Evolutionary conservation across 73 alveolate species (phyloP).

Genomic region (Uronychia binucleata): DNA sequence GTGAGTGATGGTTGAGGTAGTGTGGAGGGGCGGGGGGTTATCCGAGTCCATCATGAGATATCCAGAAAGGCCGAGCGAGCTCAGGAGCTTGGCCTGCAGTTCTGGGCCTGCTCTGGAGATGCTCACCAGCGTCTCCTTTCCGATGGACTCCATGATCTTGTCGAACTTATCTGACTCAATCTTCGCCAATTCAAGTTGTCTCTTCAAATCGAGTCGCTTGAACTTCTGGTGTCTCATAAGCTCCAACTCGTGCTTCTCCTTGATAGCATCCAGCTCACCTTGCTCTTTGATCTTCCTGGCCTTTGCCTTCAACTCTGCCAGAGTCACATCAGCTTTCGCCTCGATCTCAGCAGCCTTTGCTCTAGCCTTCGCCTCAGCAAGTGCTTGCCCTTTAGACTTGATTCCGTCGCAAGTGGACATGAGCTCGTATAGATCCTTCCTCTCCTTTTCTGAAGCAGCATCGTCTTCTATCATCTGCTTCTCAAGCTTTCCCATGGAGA

Average conservation of each 20-base stretch:
- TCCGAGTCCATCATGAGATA: constrained; percentile 9
- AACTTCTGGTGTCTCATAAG: constrained; percentile 16
- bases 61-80: constrained; percentile 3
- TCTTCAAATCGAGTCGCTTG: constrained; percentile 59
- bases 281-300: constrained; percentile 51
- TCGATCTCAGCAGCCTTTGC: constrained; percentile 51
- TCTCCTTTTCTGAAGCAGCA: constrained; percentile 17
- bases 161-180: constrained; percentile 58
- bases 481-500: constrained; percentile 56
- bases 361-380: constrained; percentile 69
- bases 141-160: constrained; percentile 43
- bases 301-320: constrained; percentile 51
- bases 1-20: no score
- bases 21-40: no score
- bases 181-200: constrained; percentile 42
- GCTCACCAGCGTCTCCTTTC: constrained; percentile 59
- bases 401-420: constrained; percentile 16
- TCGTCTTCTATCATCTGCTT: constrained; percentile 18
- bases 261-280: constrained; percentile 10
- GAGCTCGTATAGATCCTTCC: constrained; percentile 11
- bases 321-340: constrained; percentile 32
- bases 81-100: neutral
- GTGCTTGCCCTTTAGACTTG: constrained; percentile 43
- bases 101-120: constrained; percentile 64
- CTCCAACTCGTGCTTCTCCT: constrained; percentile 32